phyloP scores from a whole-genome alignment of 1,284 basidiomycete genomes.

The Taiwanofungus camphoratus region DNA sequence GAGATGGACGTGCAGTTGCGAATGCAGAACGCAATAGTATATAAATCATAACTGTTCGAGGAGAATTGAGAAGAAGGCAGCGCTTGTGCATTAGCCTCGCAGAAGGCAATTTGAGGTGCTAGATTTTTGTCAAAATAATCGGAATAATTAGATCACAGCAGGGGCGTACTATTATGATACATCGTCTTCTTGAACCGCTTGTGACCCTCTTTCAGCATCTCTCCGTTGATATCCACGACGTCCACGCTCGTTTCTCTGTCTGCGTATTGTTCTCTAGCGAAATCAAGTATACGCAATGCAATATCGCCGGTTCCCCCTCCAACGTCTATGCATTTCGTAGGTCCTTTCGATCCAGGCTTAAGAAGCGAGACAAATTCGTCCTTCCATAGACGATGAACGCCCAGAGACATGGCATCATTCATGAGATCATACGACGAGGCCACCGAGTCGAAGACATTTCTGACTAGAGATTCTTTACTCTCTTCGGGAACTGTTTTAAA shows the following conservation, averaged over 20 bases:
- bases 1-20: slow-evolving; percentile 95
- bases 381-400: slow-evolving; percentile 97
- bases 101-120: slow-evolving; percentile 94
- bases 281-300: slow-evolving; percentile 89
- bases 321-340: slow-evolving; percentile 86
- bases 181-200: slow-evolving; percentile 91
- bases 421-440: slow-evolving; percentile 96
- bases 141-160: too few species aligned
- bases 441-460: slow-evolving; percentile 92
- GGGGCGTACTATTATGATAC: slow-evolving; percentile 87
- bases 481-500: slow-evolving; percentile 83
- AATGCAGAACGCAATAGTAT: slow-evolving; percentile 99
- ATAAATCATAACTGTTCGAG: slow-evolving; percentile 87
- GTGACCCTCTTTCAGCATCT: slow-evolving; percentile 93
- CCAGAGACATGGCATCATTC: slow-evolving; percentile 98
- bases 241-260: slow-evolving; percentile 88
- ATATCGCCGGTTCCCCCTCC: slow-evolving; percentile 99
- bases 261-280: slow-evolving; percentile 83
- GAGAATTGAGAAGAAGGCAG: slow-evolving; percentile 64
- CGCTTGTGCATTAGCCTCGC: slow-evolving; percentile 90
- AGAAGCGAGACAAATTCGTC: slow-evolving; percentile 83
- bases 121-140: slow-evolving; percentile 9
- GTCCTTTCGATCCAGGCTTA: slow-evolving; percentile 71
- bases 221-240: slow-evolving; percentile 91
- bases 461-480: slow-evolving; percentile 75